phyloP scores from a whole-genome alignment of 1,284 basidiomycete species.

The Wallemia ichthyophaga region DNA sequence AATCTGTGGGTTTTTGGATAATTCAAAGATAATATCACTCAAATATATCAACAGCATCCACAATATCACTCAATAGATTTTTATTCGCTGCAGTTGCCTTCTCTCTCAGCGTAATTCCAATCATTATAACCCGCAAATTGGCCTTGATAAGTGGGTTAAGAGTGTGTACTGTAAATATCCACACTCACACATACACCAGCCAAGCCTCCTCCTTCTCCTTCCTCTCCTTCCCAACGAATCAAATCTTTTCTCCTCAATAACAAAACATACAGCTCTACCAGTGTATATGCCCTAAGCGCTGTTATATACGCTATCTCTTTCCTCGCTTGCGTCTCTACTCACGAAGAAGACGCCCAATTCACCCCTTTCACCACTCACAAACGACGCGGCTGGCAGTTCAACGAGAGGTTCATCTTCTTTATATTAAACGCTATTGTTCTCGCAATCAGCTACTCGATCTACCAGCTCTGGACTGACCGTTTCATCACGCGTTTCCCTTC shows the following conservation, averaged over 20 bases:
- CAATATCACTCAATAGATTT: no score
- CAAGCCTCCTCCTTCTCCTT: background rate
- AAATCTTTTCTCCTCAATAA: background rate
- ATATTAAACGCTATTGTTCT: background rate
- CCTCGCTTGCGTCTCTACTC: background rate
- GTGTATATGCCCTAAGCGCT: background rate
- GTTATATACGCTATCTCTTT: background rate
- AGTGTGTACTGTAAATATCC: no score
- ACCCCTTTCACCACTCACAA: background rate
- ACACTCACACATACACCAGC: background rate
- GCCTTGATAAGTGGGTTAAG: background rate
- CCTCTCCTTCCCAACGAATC: background rate
- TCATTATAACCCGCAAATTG: background rate
- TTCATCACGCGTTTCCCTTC: background rate
- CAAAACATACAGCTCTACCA: background rate
- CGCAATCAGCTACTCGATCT: background rate
- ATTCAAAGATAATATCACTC: no score
- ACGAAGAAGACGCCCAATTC: background rate
- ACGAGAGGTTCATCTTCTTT: background rate
- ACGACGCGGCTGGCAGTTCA: background rate
- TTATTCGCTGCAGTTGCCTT: background rate
- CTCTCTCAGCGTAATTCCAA: background rate
- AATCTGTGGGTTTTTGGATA: background rate
- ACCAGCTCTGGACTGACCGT: background rate
- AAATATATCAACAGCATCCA: no score